Percentiles rank a stretch among this genome's conserved stretches.
Conservation (phyloP, 78 protist genomes). For the Capsaspora owczarzaki region DNA sequence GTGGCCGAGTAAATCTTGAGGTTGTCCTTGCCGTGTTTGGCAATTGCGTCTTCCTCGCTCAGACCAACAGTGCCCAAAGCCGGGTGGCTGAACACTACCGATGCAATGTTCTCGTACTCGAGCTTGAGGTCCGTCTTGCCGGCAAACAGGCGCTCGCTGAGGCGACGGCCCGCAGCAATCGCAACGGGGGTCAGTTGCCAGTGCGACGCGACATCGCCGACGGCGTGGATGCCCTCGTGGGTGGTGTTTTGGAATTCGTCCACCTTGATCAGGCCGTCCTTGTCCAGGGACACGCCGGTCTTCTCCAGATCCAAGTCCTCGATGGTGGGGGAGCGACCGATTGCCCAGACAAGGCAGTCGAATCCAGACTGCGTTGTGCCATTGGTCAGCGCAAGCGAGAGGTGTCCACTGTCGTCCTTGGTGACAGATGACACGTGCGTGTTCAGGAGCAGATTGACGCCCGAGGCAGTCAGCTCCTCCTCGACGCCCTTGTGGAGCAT, state of each 20-base stretch:
- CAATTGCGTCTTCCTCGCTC: conserved; percentile 67
- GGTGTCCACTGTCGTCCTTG: background rate
- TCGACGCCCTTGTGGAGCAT: conserved; percentile 18
- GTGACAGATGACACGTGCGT: background rate
- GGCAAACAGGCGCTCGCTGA: conserved; percentile 66
- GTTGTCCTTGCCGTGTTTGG: conserved; percentile 46
- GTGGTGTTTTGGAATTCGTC: conserved; percentile 61
- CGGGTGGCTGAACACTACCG: conserved; percentile 83
- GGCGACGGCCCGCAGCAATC: conserved; percentile 79
- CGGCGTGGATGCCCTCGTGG: conserved; percentile 44
- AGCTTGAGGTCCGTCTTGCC: conserved; percentile 31
- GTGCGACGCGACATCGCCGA: conserved; percentile 59
- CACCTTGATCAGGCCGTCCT: conserved; percentile 16
- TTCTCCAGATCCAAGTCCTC: conserved; percentile 7
- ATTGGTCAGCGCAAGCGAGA: background rate
- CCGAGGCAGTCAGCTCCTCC: conserved; percentile 40
- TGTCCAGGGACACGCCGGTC: background rate
- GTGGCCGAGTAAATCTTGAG: conserved; percentile 40
- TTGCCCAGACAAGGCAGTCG: conserved; percentile 62
- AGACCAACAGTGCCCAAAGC: conserved; percentile 84
- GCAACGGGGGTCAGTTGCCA: conserved; percentile 70
- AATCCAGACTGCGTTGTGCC: conserved; percentile 26
- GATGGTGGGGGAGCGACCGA: conserved; percentile 62
- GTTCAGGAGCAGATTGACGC: conserved; percentile 23
- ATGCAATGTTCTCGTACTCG: conserved; percentile 60